Conservation (phyloP, 306 rosid genomes). For the Prunus mume region DNA sequence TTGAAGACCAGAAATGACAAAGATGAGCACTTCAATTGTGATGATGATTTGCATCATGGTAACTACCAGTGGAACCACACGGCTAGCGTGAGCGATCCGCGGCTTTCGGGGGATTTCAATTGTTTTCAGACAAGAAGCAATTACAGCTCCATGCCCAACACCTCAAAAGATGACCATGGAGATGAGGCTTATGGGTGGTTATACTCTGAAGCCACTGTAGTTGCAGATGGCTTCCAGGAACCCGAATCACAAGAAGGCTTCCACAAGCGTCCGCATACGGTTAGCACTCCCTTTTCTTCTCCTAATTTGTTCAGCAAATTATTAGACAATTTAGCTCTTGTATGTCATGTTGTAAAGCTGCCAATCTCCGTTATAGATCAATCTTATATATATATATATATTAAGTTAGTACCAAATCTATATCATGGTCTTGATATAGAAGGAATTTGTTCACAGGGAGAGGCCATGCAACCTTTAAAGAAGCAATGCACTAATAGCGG, state of each 20-base stretch:
- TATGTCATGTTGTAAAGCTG: not conserved
- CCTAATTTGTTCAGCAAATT: not conserved
- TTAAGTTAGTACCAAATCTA: no score
- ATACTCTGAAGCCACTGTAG: slow-evolving; percentile 41
- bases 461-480: slow-evolving; percentile 44
- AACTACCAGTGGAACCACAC: slow-evolving; percentile 37
- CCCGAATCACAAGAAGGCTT: slow-evolving; percentile 32
- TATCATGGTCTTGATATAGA: not conserved
- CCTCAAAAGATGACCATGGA: slow-evolving; percentile 35
- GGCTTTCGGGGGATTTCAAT: slow-evolving; percentile 38
- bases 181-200: slow-evolving; percentile 56
- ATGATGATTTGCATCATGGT: slow-evolving; percentile 22
- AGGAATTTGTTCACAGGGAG: slow-evolving; percentile 42
- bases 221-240: slow-evolving; percentile 39
- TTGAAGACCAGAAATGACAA: slow-evolving; percentile 13
- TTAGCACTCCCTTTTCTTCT: not conserved
- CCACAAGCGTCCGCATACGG: slow-evolving; percentile 58
- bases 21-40: slow-evolving; percentile 33
- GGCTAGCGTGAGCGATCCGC: not conserved
- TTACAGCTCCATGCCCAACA: slow-evolving; percentile 31
- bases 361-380: not conserved
- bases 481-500: slow-evolving; percentile 41
- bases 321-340: not conserved
- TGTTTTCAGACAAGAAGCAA: slow-evolving; percentile 50
- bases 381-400: no score